Conservation (phyloP, 495 filamentous ascomycete genomes). For the Hypoxylon lenormandii region DNA sequence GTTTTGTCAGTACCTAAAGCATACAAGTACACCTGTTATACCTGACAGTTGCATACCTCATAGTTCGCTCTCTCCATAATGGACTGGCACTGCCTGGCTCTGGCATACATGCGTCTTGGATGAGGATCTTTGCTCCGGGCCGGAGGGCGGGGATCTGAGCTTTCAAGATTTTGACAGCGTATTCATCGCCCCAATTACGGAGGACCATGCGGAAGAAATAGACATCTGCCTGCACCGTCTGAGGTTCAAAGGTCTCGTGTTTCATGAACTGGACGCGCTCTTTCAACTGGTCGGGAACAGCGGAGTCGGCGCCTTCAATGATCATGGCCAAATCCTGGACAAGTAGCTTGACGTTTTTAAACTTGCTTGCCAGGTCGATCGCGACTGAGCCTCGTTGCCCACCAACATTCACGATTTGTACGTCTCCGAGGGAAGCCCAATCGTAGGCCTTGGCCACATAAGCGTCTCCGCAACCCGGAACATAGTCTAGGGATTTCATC, state of each 20-base stretch:
- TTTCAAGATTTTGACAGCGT: conserved; percentile 57
- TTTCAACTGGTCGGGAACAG: conserved; percentile 27
- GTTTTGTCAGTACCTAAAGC: conserved; percentile 22
- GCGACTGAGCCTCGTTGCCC: conserved; percentile 25
- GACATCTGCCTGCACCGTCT: conserved; percentile 63
- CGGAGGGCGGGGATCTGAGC: conserved; percentile 58
- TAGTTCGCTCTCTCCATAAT: conserved; percentile 34
- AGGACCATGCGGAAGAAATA: conserved; percentile 66
- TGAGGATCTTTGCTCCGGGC: conserved; percentile 53
- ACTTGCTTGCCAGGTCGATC: conserved; percentile 22
- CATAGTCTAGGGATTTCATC: conserved; percentile 29
- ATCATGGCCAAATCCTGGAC: conserved; percentile 31
- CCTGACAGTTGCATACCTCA: conserved; percentile 27
- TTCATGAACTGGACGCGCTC: conserved; percentile 50
- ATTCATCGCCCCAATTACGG: conserved; percentile 60
- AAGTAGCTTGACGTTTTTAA: conserved; percentile 26
- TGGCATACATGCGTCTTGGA: conserved; percentile 57
- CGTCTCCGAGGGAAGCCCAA: conserved; percentile 38
- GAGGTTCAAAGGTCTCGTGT: conserved; percentile 62
- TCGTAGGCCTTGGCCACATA: conserved; percentile 33
- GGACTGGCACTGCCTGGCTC: conserved; percentile 30
- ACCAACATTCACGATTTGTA: conserved; percentile 24
- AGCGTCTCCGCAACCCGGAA: conserved; percentile 21
- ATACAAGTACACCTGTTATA: conserved; percentile 1
- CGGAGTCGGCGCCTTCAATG: conserved; percentile 17